A percentile compares a stretch with the other conserved stretches of the same genome.
These are phyloP conservation scores for Lithospermum erythrorhizon DNA, from an alignment of 257 asterid species.

Conservation along the genomic window DNA sequence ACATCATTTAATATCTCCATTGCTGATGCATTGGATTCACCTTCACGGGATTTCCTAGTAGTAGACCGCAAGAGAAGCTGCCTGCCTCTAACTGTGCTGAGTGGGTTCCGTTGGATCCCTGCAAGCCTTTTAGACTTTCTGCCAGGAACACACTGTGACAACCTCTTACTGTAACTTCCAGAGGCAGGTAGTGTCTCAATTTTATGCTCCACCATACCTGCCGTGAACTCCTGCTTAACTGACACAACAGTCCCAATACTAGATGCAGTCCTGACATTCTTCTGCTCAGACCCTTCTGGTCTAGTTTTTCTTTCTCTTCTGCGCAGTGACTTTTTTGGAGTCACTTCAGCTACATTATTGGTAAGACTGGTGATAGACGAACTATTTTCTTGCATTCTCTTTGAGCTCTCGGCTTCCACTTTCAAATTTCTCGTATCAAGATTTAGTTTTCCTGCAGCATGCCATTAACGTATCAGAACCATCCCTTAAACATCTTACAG, in stretches of 20 bases:
- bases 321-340: not conserved
- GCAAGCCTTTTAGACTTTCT: slow-evolving; percentile 27
- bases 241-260: slow-evolving; percentile 8
- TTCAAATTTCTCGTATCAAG: slow-evolving; percentile 7
- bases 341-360: not conserved
- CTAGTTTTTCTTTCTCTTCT: not conserved
- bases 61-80: slow-evolving; percentile 14
- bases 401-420: slow-evolving; percentile 4
- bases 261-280: slow-evolving; percentile 1
- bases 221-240: slow-evolving; percentile 18
- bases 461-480: slow-evolving; percentile 6
- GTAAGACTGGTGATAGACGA: not conserved
- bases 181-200: not conserved
- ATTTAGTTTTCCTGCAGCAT: slow-evolving; percentile 25
- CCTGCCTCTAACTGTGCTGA: slow-evolving; percentile 8
- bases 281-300: slow-evolving; percentile 9
- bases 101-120: slow-evolving; percentile 15
- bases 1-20: not conserved
- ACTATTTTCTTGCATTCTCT: not conserved
- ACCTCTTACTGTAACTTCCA: slow-evolving; percentile 9
- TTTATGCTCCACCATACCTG: slow-evolving; percentile 7
- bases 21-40: slow-evolving; percentile 3
- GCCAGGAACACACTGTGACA: slow-evolving; percentile 7
- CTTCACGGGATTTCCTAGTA: slow-evolving; percentile 3
- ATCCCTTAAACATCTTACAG: not conserved